These are phyloP conservation scores for Cucurbita ficifolia DNA, from an alignment of 306 rosid genomes.

Conservation along the genomic window DNA sequence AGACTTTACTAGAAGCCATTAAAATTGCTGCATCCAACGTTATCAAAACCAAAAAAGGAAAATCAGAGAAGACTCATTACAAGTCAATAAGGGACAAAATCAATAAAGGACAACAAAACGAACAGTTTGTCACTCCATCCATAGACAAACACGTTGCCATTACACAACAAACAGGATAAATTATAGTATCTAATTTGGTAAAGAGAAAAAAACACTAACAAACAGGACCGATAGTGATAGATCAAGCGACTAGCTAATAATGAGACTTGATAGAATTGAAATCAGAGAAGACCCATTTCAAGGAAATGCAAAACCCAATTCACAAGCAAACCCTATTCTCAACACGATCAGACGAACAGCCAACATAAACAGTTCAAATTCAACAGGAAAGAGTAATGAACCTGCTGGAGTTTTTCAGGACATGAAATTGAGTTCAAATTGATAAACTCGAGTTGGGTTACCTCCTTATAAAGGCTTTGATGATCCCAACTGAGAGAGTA, in stretches of 20 bases:
- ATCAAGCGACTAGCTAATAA: not conserved
- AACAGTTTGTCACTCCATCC: not conserved
- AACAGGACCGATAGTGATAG: not conserved
- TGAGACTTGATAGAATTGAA: not conserved
- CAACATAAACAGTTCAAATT: not conserved
- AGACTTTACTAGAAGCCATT: constrained; percentile 38
- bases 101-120: not conserved
- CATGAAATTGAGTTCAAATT: not conserved
- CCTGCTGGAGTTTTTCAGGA: not conserved
- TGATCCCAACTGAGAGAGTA: not conserved
- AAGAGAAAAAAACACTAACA: not conserved
- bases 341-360: not conserved
- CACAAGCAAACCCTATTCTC: not conserved
- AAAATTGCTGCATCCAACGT: constrained; percentile 32
- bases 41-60: constrained; percentile 18
- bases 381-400: not conserved
- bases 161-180: not conserved
- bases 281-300: not conserved
- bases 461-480: not conserved
- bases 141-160: not conserved
- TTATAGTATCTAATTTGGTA: not conserved
- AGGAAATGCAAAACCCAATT: not conserved
- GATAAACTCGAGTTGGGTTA: not conserved
- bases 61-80: not conserved
- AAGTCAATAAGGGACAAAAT: not conserved